Percentiles rank a stretch among this genome's conserved stretches.
phyloP scores from a whole-genome alignment of 2,329 filamentous ascomycete genomes.

The Neonectria punicea region DNA sequence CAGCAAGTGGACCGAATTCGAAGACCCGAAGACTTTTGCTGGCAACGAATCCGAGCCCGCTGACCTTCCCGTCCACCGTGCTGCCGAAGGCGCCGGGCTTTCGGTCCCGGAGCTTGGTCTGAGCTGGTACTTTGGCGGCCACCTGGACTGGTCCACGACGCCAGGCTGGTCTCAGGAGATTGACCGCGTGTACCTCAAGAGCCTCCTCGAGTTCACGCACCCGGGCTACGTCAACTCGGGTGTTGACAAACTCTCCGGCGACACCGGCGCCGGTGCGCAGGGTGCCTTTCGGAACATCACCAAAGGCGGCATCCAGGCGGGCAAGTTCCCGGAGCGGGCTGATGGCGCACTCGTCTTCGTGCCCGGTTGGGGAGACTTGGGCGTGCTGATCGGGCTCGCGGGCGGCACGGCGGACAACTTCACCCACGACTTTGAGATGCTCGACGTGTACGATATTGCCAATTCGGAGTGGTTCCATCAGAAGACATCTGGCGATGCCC shows the following conservation, averaged over 20 bases:
- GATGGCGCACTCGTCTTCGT: conserved; percentile 79
- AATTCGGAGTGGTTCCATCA: conserved; percentile 70
- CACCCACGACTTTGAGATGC: conserved; percentile 60
- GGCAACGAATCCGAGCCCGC: conserved; percentile 70
- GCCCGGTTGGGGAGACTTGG: conserved; percentile 77
- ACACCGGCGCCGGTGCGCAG: conserved; percentile 66
- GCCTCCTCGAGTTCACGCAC: conserved; percentile 79
- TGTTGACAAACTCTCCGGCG: conserved; percentile 64
- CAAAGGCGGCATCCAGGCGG: conserved; percentile 72
- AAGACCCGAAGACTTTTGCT: conserved; percentile 68
- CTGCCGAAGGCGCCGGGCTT: conserved; percentile 78
- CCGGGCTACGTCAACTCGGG: conserved; percentile 74
- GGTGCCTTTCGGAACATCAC: conserved; percentile 81
- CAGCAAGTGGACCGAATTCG: conserved; percentile 70
- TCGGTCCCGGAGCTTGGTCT: conserved; percentile 75
- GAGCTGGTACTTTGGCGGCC: conserved; percentile 84
- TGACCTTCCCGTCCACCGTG: conserved; percentile 69
- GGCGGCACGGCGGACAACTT: conserved; percentile 77
- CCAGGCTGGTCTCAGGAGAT: conserved; percentile 74
- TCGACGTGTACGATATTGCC: conserved; percentile 77
- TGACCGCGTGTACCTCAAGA: conserved; percentile 75
- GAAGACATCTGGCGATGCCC: conserved; percentile 63
- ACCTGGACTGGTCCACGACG: conserved; percentile 70
- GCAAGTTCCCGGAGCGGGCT: conserved; percentile 76
- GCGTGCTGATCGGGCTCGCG: conserved; percentile 77